Evolutionary conservation across 202 grass and related monocot genomes (phyloP).

Genomic region (Dendrocalamus latiflorus): DNA sequence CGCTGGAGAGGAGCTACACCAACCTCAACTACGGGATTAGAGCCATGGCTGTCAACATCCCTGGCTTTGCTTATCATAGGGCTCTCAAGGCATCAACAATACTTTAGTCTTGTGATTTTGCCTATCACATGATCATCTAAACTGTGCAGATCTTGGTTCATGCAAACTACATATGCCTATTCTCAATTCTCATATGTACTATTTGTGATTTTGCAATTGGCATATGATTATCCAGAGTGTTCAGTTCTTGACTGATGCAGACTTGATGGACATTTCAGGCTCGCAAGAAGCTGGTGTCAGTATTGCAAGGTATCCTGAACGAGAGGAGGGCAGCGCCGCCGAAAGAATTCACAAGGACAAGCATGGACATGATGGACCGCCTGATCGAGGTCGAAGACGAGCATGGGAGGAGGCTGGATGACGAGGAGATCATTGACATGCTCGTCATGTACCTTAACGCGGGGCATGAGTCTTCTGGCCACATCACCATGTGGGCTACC

Average conservation of each 20-base stretch:
- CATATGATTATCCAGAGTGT: neutral
- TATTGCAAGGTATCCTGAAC: conserved; percentile 49
- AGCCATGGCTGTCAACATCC: conserved; percentile 90
- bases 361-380: conserved; percentile 83
- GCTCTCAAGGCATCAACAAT: conserved; percentile 31
- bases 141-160: no score
- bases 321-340: conserved; percentile 31
- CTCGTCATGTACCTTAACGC: conserved; percentile 91
- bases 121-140: no score
- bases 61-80: conserved; percentile 64
- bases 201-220: no score
- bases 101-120: neutral
- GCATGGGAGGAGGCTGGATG: conserved; percentile 46
- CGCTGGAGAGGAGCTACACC: conserved; percentile 68
- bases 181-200: no score
- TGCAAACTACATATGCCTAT: no score
- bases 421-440: conserved; percentile 85
- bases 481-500: conserved; percentile 96
- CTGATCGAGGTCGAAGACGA: conserved; percentile 62
- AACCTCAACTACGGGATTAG: conserved; percentile 74
- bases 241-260: neutral
- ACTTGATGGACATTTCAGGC: conserved; percentile 1
- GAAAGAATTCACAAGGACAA: neutral
- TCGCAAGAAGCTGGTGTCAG: conserved; percentile 41
- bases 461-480: conserved; percentile 84